Percentiles rank a stretch among this genome's conserved stretches.
phyloP scores from a whole-genome alignment of 345 rosid species.

The Eucalyptus sideroxylon region DNA sequence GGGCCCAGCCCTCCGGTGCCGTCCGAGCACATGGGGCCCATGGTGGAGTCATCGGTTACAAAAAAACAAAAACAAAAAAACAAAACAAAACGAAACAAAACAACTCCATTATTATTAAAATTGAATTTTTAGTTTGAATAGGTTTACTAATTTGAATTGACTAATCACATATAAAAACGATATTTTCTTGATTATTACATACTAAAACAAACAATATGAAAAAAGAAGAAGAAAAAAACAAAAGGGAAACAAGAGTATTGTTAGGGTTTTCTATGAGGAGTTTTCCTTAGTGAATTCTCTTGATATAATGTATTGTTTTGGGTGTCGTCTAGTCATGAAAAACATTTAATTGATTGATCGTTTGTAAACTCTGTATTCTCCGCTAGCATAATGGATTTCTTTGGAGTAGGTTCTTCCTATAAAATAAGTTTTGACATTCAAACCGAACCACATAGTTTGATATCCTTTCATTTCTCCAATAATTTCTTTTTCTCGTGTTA shows the following conservation, averaged over 20 bases:
- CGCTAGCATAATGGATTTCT: neutral
- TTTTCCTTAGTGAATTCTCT: neutral
- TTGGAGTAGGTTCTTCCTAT: neutral
- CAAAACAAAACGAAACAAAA: too few relatives aligned
- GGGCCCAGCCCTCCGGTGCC: too few relatives aligned
- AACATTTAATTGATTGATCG: too few relatives aligned
- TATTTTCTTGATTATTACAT: neutral
- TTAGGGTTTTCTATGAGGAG: neutral
- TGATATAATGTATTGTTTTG: neutral
- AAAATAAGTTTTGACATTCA: neutral
- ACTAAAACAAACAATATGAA: neutral
- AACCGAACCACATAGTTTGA: neutral
- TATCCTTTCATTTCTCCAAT: neutral
- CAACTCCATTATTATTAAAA: neutral
- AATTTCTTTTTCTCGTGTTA: neutral
- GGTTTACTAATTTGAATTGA: neutral
- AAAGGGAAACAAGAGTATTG: neutral
- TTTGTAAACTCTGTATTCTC: neutral
- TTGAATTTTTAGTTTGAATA: neutral
- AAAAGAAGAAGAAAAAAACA: neutral
- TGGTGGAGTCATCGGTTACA: too few relatives aligned
- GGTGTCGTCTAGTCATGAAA: neutral
- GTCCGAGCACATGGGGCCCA: rapidly evolving
- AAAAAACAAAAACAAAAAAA: too few relatives aligned
- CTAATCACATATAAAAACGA: neutral